Evolutionary conservation across 164 flowering plant species (phyloP), one percentile per base, ranked within the genome.

Genomic region (Stephania cephalantha): DNA sequence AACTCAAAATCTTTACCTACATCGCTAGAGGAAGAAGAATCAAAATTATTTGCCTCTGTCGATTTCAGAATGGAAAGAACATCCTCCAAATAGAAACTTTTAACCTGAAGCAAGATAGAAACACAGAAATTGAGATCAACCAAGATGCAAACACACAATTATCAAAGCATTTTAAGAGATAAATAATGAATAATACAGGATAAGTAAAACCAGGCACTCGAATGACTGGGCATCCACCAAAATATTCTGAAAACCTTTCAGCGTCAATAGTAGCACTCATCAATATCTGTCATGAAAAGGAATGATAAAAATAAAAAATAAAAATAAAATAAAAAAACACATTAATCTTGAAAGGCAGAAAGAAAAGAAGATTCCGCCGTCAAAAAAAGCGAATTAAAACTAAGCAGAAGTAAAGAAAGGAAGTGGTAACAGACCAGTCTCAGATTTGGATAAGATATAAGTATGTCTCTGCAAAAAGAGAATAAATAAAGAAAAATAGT

Each of bases 191-290:
- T 31, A 45, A 81, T 88, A 96, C 99, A 70, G 97, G 97, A 89
- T 92, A 83, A 68, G 98, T 96, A 82, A 96, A 96, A 55, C 98
- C 99, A 42, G 98, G 98, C 31, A 96, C 98, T 48, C 87, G 87
- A 79, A 96, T 87, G 69, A 92, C 77, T 46, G 98, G 99, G 84
- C 97, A 96, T 73, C 97, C 97, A 80, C 96, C 95, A 83, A 96
- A 96, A 79, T 96, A 96, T 69, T 84, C 83, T 8, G 99, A 96
- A 82, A 96, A 96, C 52, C 97, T 85, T 69, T 90, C 98, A 45
- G 98, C 93, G 81, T 96, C 96, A 76, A 96, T 67, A 58, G 98
- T 96, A 76, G 99, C 98, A 86, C 99, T 94, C 99, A 96, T 96
- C 64, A 96, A 77, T 71, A 96, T 86, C 99, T 96, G 90, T 72